Percentiles rank a stretch among this genome's conserved stretches.
Evolutionary conservation across 2,329 filamentous ascomycete genomes (phyloP).

Genomic region (Periconia sp.): DNA sequence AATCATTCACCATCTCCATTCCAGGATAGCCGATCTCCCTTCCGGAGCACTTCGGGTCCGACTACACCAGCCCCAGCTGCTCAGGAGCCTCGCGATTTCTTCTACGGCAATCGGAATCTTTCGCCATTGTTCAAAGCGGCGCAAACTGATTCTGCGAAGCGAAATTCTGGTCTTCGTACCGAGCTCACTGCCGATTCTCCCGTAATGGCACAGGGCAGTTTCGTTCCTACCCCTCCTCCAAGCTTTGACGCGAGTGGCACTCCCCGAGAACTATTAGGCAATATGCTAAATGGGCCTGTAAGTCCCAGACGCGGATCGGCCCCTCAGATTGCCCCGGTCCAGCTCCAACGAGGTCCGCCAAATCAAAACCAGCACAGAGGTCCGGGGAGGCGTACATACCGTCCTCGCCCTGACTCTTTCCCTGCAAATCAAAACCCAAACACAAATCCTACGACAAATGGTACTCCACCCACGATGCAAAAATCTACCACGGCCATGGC

Average conservation of each 20-base stretch:
- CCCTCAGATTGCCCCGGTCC: conserved; percentile 30
- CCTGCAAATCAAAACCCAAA: conserved; percentile 18
- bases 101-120: conserved; percentile 55
- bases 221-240: conserved; percentile 25
- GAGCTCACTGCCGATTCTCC: conserved; percentile 47
- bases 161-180: conserved; percentile 52
- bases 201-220: conserved; percentile 25
- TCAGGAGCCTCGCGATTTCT: conserved; percentile 35
- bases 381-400: conserved; percentile 28
- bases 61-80: conserved; percentile 36
- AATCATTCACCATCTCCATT: conserved; percentile 50
- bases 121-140: conserved; percentile 57
- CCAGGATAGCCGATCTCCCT: conserved; percentile 38
- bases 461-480: conserved; percentile 19
- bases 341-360: conserved; percentile 28
- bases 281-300: conserved; percentile 14
- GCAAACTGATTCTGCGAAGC: conserved; percentile 49
- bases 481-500: conserved; percentile 37
- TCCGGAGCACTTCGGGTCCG: conserved; percentile 40
- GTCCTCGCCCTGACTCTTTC: conserved; percentile 31
- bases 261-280: conserved; percentile 22
- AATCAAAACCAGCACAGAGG: conserved; percentile 29
- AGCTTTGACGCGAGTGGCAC: conserved; percentile 27
- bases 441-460: conserved; percentile 12
- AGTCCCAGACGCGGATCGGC: conserved; percentile 32